Evolutionary conservation across 129 eudicot species (phyloP), one percentile per base, ranked within the genome.

Genomic region (Flaveria trinervia): DNA sequence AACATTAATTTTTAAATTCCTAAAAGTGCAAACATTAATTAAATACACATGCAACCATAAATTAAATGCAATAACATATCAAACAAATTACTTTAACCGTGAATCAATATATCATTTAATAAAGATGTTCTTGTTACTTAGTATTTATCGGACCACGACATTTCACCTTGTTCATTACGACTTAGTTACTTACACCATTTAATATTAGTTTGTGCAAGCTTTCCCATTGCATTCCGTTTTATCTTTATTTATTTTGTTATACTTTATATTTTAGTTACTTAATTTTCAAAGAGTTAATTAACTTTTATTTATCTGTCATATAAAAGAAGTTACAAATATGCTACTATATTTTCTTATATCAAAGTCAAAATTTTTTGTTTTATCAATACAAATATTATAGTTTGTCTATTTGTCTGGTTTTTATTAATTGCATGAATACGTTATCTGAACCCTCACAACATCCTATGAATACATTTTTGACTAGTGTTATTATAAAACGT

Each of bases 91-190:
- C 62, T 14, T 15, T 30, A 64, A 28, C 45, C 45, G 16, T 16
- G 45, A 14, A 20, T 64, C 46, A 28, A 28, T 64, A 28, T 64
- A 64, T 30, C 68, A 64, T 64, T 28, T 30, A 64, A 64, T 13
- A 64, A 28, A 28, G 45, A 30, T 64, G 46, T 28, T 61, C 67
- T 64, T 64, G 68, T 64, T 28, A 30, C 68, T 64, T 64, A 14
- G 68, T 28, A 64, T 28, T 0, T 64, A 64, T 64, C 68, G 68
- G 68, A 64, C 45, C 45, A 64, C 39, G 68, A 64, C 45, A 64
- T 64, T 30, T 64, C 22, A 64, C 68, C 68, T 64, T 64, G 68
- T 64, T 64, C 68, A 15, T 28, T 61, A 64, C 68, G 68, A 64
- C 68, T 64, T 64, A 64, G 68, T 64, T 26, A 64, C 66, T 25